phyloP scores from a whole-genome alignment of 306 rosid genomes.

The Erythrophleum fordii region DNA sequence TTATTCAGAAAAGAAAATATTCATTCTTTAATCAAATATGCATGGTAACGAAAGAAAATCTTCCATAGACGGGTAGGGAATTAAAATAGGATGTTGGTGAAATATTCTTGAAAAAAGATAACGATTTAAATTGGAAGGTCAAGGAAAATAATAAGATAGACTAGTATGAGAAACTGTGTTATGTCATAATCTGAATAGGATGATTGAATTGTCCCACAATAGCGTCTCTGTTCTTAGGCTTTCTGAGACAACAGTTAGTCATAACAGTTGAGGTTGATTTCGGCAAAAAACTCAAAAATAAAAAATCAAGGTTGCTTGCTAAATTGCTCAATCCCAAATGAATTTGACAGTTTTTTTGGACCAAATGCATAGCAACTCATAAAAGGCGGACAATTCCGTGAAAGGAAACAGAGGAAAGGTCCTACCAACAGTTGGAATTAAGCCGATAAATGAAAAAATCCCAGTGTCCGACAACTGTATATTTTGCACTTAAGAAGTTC shows the following conservation, averaged over 20 bases:
- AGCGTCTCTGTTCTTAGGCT: background rate
- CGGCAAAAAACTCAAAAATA: too few species aligned
- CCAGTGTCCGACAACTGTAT: background rate
- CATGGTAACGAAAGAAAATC: too few species aligned
- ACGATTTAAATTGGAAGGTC: too few species aligned
- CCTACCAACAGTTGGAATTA: background rate
- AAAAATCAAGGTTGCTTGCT: background rate
- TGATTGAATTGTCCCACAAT: background rate
- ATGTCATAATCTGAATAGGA: background rate
- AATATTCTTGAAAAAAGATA: too few species aligned
- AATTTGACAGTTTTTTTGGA: slow-evolving; percentile 1
- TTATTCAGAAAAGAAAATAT: too few species aligned
- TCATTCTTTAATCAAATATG: too few species aligned
- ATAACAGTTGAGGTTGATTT: background rate
- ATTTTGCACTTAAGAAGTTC: background rate
- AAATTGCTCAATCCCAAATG: background rate
- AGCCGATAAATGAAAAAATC: background rate
- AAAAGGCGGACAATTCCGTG: background rate
- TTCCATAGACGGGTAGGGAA: too few species aligned
- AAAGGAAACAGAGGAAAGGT: background rate
- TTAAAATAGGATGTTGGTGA: too few species aligned
- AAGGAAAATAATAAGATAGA: too few species aligned
- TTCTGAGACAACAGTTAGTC: background rate
- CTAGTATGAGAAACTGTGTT: background rate
- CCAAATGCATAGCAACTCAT: slow-evolving; percentile 18